Conservation (phyloP, 2,329 filamentous ascomycete genomes). For the Exophiala bonariae region DNA sequence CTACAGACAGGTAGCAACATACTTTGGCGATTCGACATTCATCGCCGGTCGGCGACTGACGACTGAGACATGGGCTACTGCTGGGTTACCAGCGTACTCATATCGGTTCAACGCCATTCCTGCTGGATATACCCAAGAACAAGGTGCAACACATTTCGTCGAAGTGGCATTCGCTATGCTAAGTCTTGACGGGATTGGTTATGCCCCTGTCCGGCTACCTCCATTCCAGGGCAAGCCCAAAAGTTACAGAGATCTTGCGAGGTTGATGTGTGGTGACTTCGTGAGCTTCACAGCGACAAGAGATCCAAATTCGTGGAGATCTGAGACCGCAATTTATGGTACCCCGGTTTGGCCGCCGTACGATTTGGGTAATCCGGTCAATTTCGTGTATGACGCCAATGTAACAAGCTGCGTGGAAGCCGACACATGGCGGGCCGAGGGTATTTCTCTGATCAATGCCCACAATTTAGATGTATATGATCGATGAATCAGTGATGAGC, state of each 20-base stretch:
- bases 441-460: no score
- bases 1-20: slow-evolving; percentile 57
- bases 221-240: slow-evolving; percentile 42
- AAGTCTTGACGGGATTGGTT: slow-evolving; percentile 38
- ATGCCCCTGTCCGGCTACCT: slow-evolving; percentile 12
- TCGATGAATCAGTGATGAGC: no score
- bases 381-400: neutral
- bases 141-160: slow-evolving; percentile 55
- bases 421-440: no score
- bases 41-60: slow-evolving; percentile 57
- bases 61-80: slow-evolving; percentile 52
- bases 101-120: slow-evolving; percentile 63
- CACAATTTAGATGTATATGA: no score
- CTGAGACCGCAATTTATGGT: slow-evolving; percentile 39
- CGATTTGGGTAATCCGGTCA: slow-evolving; percentile 28
- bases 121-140: slow-evolving; percentile 42
- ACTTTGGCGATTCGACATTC: slow-evolving; percentile 56
- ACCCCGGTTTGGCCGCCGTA: no score
- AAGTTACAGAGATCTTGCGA: slow-evolving; percentile 44
- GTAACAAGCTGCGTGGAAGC: no score
- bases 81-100: slow-evolving; percentile 55
- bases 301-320: slow-evolving; percentile 42
- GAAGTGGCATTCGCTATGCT: slow-evolving; percentile 58
- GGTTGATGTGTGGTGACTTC: slow-evolving; percentile 55
- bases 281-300: slow-evolving; percentile 49